Base-by-base conservation (phyloP, 768 basidiomycete species). In the Mycena latifolia region DNA sequence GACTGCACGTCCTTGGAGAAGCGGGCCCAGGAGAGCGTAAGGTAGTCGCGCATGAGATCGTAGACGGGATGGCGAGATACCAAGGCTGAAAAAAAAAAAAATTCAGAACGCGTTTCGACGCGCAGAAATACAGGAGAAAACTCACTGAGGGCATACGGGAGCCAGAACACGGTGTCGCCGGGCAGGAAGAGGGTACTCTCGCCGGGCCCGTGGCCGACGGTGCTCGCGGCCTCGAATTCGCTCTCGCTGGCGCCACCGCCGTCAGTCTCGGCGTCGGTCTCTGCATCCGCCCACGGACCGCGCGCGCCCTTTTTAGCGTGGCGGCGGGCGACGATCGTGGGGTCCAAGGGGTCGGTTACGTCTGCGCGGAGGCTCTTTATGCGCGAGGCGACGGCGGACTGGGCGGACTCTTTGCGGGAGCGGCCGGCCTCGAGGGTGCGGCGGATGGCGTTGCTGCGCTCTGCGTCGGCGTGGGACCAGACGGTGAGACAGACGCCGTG, bases 11-110 rank as follows among this genome's bases (percentile, higher is more conserved):
- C 94, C 79, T 96, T 96, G 58, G 93, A 93, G 80, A 95, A 95
- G 53, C 93, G 90, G 20, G 95, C 95, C 94, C 95, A 96, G 5
- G 92, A 94, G 48, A 98, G 89, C n/a, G 95, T 95, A 47, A 99
- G 87, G 74, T 94, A 96, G 79, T 99, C 96, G 57, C 93, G 87
- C 92, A 98, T 94, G 60, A 97, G 84, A 74, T 96, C 95, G 79
- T 96, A 98, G 69, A 98, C 93, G 0, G 96, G 96, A 76, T 94
- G 93, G 25, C 94, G 90, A 52, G 96, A 97, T 29, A 96, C 95
- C 73, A 94, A 85, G 18, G 92, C 93, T 93, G 69, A n/a, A 46
- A 65, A 55, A 2, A 52, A 55, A n/a, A 46, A 65, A 55, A 2
- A 52, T 53, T 70, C 28, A 75, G 52, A 52, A 9, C 65, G 52